Percentiles rank a stretch among this genome's conserved stretches.
These are phyloP conservation scores for Meira miltonrushii DNA, from an alignment of 1,284 basidiomycete genomes.

Conservation along the genomic window DNA sequence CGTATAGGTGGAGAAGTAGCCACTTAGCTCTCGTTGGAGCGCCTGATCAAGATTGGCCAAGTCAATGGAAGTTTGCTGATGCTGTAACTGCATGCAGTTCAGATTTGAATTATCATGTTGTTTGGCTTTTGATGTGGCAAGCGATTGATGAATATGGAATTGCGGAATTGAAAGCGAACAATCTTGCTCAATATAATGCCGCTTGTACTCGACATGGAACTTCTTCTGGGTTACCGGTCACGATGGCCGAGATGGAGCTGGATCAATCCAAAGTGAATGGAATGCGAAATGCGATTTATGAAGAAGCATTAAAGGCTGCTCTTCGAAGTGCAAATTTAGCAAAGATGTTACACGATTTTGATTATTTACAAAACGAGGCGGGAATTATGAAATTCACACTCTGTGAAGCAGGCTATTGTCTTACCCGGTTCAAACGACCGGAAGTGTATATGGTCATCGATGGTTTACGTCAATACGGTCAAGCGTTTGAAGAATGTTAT, in stretches of 20 bases:
- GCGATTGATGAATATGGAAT: slow-evolving; percentile 74
- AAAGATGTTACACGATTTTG: slow-evolving; percentile 48
- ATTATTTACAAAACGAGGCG: slow-evolving; percentile 38
- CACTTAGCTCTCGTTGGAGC: slow-evolving; percentile 75
- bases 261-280: slow-evolving; percentile 52
- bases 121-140: slow-evolving; percentile 61
- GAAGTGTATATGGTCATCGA: slow-evolving; percentile 76
- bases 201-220: background rate
- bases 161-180: slow-evolving; percentile 10
- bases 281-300: slow-evolving; percentile 62
- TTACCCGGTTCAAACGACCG: slow-evolving; percentile 29
- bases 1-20: slow-evolving; percentile 69
- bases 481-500: slow-evolving; percentile 66
- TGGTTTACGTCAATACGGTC: slow-evolving; percentile 75
- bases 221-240: background rate
- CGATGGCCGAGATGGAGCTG: slow-evolving; percentile 3
- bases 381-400: slow-evolving; percentile 24
- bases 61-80: slow-evolving; percentile 82
- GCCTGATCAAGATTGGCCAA: slow-evolving; percentile 64
- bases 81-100: slow-evolving; percentile 71
- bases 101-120: slow-evolving; percentile 81
- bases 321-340: slow-evolving; percentile 78
- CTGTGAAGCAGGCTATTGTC: slow-evolving; percentile 22
- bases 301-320: slow-evolving; percentile 76
- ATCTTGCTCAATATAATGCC: background rate